Percentiles rank a stretch among this genome's conserved stretches.
Conservation (phyloP, 805 yeast genomes). For the Candida railenensis region DNA sequence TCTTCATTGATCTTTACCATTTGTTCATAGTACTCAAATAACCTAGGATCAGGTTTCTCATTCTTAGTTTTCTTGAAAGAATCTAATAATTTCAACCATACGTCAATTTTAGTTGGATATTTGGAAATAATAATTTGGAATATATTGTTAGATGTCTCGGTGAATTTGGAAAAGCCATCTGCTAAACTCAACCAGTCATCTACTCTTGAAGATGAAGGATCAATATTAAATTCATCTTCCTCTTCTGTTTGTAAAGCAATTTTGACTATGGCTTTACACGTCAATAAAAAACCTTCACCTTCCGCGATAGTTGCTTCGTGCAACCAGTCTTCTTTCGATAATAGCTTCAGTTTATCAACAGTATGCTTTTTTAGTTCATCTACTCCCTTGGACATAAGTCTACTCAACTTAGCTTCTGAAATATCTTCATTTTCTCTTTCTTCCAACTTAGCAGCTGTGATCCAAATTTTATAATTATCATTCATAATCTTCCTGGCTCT, state of each 20-base stretch:
- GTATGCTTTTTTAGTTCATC: slow-evolving; percentile 37
- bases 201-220: slow-evolving; percentile 7
- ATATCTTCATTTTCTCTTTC: slow-evolving; percentile 46
- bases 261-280: slow-evolving; percentile 55
- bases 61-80: slow-evolving; percentile 19
- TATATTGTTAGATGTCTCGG: slow-evolving; percentile 44
- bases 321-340: slow-evolving; percentile 50
- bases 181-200: slow-evolving; percentile 29
- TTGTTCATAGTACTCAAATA: slow-evolving; percentile 45
- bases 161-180: slow-evolving; percentile 12
- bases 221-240: slow-evolving; percentile 11
- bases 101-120: slow-evolving; percentile 43
- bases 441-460: slow-evolving; percentile 68
- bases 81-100: slow-evolving; percentile 50
- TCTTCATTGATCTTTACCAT: slow-evolving; percentile 53
- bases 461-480: slow-evolving; percentile 58
- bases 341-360: slow-evolving; percentile 9
- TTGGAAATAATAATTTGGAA: slow-evolving; percentile 45
- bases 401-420: slow-evolving; percentile 44
- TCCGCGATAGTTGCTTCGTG: slow-evolving; percentile 55
- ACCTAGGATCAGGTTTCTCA: slow-evolving; percentile 5
- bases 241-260: slow-evolving; percentile 28
- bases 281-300: slow-evolving; percentile 38
- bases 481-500: slow-evolving; percentile 57
- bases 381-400: slow-evolving; percentile 50